A percentile compares a stretch with the other conserved stretches of the same genome.
These are phyloP conservation scores for Fusarium mangiferae DNA, from an alignment of 2,329 filamentous ascomycete genomes.

Conservation along the genomic window DNA sequence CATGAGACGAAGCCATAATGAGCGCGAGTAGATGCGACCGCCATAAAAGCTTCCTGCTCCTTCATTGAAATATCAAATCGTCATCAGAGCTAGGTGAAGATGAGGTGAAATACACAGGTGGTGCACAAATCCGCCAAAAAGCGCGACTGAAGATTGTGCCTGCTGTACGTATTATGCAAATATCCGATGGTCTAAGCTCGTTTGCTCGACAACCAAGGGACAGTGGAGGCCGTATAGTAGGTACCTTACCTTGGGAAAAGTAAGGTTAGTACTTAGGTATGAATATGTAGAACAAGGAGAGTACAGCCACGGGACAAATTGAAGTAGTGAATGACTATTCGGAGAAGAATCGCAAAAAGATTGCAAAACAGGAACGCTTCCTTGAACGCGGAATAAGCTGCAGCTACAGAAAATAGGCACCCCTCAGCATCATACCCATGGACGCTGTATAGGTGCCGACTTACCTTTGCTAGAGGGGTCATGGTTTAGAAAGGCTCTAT, in stretches of 20 bases:
- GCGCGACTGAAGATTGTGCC: conserved; percentile 7
- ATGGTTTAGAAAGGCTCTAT: background rate
- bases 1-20: conserved; percentile 49
- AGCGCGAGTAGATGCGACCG: conserved; percentile 1
- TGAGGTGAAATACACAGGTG: background rate
- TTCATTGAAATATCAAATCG: conserved; percentile 1
- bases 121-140: conserved; percentile 1
- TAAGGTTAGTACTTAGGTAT: background rate
- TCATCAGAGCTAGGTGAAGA: background rate
- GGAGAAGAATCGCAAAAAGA: background rate
- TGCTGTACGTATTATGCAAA: background rate
- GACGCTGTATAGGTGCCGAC: background rate
- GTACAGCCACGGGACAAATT: background rate
- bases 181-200: conserved; percentile 14
- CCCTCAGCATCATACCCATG: background rate
- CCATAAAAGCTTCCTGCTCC: background rate
- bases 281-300: background rate
- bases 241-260: background rate
- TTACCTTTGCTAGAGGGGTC: background rate
- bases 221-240: background rate
- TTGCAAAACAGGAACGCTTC: background rate
- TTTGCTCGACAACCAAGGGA: background rate
- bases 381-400: background rate
- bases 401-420: conserved; percentile 1
- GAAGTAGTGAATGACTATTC: background rate